phyloP scores from a whole-genome alignment of 352 stramenopile species.

The Phytophthora macrochlamydospora region DNA sequence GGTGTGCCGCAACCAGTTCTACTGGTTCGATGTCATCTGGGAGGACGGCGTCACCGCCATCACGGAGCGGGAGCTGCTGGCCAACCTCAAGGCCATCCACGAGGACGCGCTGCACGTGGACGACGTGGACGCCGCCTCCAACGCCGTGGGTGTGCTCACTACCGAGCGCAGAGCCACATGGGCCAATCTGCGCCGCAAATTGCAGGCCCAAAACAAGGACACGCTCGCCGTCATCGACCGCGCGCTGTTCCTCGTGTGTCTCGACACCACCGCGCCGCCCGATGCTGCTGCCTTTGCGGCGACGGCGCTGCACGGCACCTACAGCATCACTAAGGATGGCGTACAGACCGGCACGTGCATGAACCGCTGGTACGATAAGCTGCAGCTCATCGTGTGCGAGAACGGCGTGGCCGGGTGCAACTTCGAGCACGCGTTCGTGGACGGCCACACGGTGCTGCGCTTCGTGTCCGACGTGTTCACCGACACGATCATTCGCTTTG shows the following conservation, averaged over 20 bases:
- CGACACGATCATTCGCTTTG: slow-evolving; percentile 93
- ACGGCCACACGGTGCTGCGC: slow-evolving; percentile 95
- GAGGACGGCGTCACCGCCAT: slow-evolving; percentile 87
- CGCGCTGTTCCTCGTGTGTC: slow-evolving; percentile 94
- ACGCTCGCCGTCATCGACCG: slow-evolving; percentile 91
- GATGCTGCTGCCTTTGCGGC: slow-evolving; percentile 75
- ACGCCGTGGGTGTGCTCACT: slow-evolving; percentile 92
- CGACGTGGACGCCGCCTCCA: slow-evolving; percentile 60
- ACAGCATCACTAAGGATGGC: slow-evolving; percentile 77
- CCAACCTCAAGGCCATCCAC: slow-evolving; percentile 92
- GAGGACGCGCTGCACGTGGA: slow-evolving; percentile 73
- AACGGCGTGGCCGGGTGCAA: slow-evolving; percentile 95
- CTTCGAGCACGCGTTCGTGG: slow-evolving; percentile 98
- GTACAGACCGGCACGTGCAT: slow-evolving; percentile 92
- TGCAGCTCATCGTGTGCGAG: slow-evolving; percentile 95
- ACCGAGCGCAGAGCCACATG: slow-evolving; percentile 91
- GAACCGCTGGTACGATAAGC: slow-evolving; percentile 98
- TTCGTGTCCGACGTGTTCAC: slow-evolving; percentile 92
- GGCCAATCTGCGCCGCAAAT: slow-evolving; percentile 83
- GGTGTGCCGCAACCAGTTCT: slow-evolving; percentile 94
- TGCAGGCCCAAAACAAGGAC: slow-evolving; percentile 78
- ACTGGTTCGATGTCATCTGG: slow-evolving; percentile 94
- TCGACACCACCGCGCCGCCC: slow-evolving; percentile 92
- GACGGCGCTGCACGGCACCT: slow-evolving; percentile 93
- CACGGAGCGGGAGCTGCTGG: slow-evolving; percentile 90